phyloP scores from a whole-genome alignment of 345 rosid genomes.

The Salix dunnii region DNA sequence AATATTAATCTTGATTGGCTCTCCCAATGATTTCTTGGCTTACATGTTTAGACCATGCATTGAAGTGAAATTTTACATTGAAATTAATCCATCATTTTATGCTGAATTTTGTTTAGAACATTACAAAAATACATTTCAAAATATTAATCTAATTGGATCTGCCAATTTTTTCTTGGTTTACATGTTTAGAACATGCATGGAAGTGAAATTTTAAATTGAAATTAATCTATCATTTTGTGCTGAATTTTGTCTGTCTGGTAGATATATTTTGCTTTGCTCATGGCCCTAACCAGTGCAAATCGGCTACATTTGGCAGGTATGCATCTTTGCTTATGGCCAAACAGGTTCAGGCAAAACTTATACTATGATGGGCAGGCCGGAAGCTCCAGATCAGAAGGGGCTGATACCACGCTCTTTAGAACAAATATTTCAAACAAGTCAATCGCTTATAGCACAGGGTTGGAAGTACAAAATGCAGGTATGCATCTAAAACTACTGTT shows the following conservation, averaged over 20 bases:
- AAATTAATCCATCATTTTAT: neutral
- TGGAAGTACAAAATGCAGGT: constrained; percentile 98
- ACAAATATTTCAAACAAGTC: constrained; percentile 79
- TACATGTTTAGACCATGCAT: neutral
- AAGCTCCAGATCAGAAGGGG: constrained; percentile 63
- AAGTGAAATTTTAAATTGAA: neutral
- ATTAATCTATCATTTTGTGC: neutral
- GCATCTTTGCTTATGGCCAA: constrained; percentile 97
- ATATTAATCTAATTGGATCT: neutral
- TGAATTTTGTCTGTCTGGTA: neutral
- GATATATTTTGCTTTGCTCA: no score
- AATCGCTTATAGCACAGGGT: constrained; percentile 66
- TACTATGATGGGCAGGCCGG: constrained; percentile 98
- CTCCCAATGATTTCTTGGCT: neutral
- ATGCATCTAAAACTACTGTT: constrained; percentile 1
- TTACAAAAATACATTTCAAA: neutral
- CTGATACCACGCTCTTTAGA: constrained; percentile 88
- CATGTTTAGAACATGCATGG: neutral
- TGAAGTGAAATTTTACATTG: neutral
- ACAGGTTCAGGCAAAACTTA: constrained; percentile 98
- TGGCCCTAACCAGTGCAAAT: neutral
- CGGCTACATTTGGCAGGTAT: constrained; percentile 51
- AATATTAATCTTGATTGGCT: neutral
- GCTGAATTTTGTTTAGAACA: neutral
- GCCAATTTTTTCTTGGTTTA: neutral